phyloP scores from a whole-genome alignment of 2,329 filamentous ascomycete genomes.

The Ceratocystis eucalypticola region DNA sequence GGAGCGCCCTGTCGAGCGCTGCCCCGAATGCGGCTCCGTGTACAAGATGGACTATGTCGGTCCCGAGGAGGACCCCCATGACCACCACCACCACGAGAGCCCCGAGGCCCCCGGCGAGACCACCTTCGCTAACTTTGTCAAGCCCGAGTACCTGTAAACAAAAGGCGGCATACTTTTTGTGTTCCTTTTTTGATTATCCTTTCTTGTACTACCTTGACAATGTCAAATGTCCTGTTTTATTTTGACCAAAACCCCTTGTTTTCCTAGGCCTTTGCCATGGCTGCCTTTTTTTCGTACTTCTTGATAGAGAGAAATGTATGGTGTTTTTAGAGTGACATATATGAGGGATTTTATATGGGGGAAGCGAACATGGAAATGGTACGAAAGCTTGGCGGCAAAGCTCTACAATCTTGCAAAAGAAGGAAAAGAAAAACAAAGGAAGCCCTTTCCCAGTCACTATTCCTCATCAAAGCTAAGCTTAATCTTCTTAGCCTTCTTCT shows the following conservation, averaged over 20 bases:
- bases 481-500: conserved; percentile 49
- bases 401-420: too few relatives aligned
- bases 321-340: conserved; percentile 5
- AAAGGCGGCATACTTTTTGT: neutral
- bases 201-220: conserved; percentile 6
- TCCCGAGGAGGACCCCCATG: conserved; percentile 58
- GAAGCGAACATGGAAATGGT: neutral
- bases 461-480: conserved; percentile 56
- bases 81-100: conserved; percentile 46
- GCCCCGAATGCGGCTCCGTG: conserved; percentile 88
- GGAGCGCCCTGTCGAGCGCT: conserved; percentile 84
- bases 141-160: conserved; percentile 78
- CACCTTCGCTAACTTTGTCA: conserved; percentile 92
- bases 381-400: neutral
- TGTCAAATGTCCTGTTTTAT: conserved; percentile 8
- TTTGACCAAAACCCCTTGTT: conserved; percentile 10
- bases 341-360: neutral
- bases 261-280: neutral
- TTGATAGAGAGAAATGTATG: conserved; percentile 9
- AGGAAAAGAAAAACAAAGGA: too few relatives aligned
- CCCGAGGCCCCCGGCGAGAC: conserved; percentile 59
- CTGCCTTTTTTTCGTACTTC: conserved; percentile 4
- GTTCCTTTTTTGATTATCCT: conserved; percentile 4
- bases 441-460: conserved; percentile 24
- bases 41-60: conserved; percentile 98